Conservation (phyloP, 768 basidiomycete genomes). For the Tricholomella constricta region DNA sequence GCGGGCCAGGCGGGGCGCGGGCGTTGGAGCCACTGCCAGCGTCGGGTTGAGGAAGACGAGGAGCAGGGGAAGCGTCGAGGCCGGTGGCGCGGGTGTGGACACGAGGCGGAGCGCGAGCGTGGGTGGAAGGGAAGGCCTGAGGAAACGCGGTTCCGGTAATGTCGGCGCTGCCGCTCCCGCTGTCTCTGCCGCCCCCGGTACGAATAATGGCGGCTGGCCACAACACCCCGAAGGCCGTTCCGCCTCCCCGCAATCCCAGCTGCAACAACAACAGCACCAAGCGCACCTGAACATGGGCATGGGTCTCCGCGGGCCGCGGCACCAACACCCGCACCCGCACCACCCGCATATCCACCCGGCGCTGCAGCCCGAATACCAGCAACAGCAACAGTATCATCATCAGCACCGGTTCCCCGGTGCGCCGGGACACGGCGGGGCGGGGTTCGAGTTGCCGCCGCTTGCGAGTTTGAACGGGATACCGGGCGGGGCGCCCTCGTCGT, state of each 20-base stretch:
- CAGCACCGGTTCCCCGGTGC: slow-evolving; percentile 13
- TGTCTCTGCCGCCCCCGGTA: slow-evolving; percentile 4
- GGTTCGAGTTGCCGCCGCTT: slow-evolving; percentile 64
- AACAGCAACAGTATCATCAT: background rate
- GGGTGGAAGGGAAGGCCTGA: slow-evolving; percentile 11
- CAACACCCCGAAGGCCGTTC: slow-evolving; percentile 5
- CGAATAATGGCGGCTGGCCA: background rate
- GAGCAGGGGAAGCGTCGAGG: slow-evolving; percentile 14
- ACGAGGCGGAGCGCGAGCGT: slow-evolving; percentile 17
- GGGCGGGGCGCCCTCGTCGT: slow-evolving; percentile 50
- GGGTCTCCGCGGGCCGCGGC: slow-evolving; percentile 16
- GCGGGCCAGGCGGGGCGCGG: slow-evolving; percentile 45
- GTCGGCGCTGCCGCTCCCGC: background rate
- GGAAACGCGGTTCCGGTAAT: slow-evolving; percentile 13
- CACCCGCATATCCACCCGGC: slow-evolving; percentile 21
- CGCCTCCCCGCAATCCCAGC: slow-evolving; percentile 1
- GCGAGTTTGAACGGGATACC: slow-evolving; percentile 47
- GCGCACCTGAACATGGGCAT: slow-evolving; percentile 24
- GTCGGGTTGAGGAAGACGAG: slow-evolving; percentile 39
- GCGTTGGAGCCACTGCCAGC: slow-evolving; percentile 18
- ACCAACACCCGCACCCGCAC: slow-evolving; percentile 14
- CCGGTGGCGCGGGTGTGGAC: slow-evolving; percentile 14
- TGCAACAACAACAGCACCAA: slow-evolving; percentile 7
- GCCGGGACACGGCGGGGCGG: slow-evolving; percentile 24
- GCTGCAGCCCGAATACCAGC: slow-evolving; percentile 14